A percentile compares a stretch with the other conserved stretches of the same genome.
Conservation (phyloP, 176 grass and related monocot genomes). For the Aegilops tauschii region DNA sequence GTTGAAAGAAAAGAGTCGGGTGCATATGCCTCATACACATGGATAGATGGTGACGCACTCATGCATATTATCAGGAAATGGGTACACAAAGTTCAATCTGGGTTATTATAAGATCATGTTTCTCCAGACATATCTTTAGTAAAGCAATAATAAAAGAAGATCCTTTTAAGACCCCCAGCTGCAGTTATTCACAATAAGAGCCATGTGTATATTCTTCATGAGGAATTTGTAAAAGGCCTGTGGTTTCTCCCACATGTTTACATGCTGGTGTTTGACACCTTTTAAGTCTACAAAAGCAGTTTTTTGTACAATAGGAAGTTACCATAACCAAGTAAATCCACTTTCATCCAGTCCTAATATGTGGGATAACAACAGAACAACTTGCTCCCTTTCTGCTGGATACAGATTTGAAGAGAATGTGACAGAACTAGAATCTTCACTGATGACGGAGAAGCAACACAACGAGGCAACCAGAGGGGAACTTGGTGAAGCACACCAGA, state of each 20-base stretch:
- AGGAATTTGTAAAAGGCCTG: background rate
- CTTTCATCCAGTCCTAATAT: constrained; percentile 11
- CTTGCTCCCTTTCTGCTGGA: constrained; percentile 4
- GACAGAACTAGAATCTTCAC: constrained; percentile 46
- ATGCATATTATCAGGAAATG: background rate
- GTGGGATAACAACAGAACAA: constrained; percentile 2
- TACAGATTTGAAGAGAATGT: constrained; percentile 56
- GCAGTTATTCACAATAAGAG: background rate
- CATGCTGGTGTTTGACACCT: background rate
- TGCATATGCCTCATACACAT: background rate
- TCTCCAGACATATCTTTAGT: background rate
- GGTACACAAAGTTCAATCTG: background rate
- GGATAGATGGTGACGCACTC: background rate
- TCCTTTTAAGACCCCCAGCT: background rate
- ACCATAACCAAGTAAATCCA: constrained; percentile 1
- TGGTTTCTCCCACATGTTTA: constrained; percentile 1
- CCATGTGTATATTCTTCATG: background rate
- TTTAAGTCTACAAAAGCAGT: background rate
- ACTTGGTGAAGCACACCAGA: constrained; percentile 50
- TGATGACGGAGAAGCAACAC: constrained; percentile 43
- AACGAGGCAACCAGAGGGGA: constrained; percentile 36
- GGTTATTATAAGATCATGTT: background rate
- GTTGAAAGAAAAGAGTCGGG: background rate
- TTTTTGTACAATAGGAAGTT: constrained; percentile 8
- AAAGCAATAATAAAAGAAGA: background rate